Evolutionary conservation across 768 basidiomycete species (phyloP).

Genomic region (Kwoniella newhampshirensis): DNA sequence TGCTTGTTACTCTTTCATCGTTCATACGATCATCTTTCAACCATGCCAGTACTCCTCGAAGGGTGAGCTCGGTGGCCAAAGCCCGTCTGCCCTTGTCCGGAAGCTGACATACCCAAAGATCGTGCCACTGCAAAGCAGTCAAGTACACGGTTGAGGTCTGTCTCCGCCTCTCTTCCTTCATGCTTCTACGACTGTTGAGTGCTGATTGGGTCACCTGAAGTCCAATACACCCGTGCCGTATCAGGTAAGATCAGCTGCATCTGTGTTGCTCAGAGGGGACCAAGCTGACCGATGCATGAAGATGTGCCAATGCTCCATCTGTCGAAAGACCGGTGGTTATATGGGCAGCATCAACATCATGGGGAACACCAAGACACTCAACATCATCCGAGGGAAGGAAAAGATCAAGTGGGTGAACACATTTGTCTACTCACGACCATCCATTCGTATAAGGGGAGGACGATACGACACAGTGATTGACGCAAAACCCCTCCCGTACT

Average conservation of each 20-base stretch:
- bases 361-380: conserved; percentile 48
- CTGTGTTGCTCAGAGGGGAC: not conserved
- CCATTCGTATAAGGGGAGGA: no score
- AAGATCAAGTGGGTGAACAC: conserved; percentile 46
- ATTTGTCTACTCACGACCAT: no score
- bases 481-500: no score
- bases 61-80: conserved; percentile 27
- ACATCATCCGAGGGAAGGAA: conserved; percentile 46
- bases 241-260: conserved; percentile 26
- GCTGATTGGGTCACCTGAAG: conserved; percentile 2
- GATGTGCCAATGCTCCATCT: conserved; percentile 52
- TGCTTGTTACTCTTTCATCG: no score
- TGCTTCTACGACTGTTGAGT: not conserved
- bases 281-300: conserved; percentile 2
- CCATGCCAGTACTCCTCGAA: conserved; percentile 46
- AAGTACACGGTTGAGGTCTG: conserved; percentile 46
- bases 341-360: conserved; percentile 54
- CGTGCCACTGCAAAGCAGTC: conserved; percentile 51
- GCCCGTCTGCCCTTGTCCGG: no score
- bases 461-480: no score
- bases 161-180: not conserved
- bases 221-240: conserved; percentile 52
- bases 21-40: not conserved
- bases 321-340: conserved; percentile 52
- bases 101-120: conserved; percentile 19